Conservation (phyloP, 1,139 yeast genomes). For the Scheffersomyces cryptocercus region DNA sequence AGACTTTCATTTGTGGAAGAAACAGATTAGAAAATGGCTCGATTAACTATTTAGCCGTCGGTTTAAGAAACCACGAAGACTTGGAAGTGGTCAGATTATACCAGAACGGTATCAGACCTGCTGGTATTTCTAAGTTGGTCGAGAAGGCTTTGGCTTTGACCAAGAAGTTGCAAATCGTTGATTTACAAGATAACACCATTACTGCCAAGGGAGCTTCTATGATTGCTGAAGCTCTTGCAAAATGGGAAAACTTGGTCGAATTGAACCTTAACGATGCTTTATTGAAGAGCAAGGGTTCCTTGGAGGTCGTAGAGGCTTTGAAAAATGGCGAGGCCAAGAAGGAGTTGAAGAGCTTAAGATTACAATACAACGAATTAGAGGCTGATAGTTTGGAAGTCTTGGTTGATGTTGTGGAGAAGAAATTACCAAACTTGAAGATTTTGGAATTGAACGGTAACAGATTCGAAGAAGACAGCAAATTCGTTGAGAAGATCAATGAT, state of each 20-base stretch:
- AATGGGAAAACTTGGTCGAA: slow-evolving; percentile 58
- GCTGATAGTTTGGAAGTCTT: slow-evolving; percentile 61
- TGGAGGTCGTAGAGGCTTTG: slow-evolving; percentile 51
- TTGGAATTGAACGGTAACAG: slow-evolving; percentile 92
- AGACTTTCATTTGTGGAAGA: slow-evolving; percentile 93
- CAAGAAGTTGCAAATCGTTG: slow-evolving; percentile 64
- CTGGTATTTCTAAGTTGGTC: slow-evolving; percentile 78
- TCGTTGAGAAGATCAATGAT: slow-evolving; percentile 35
- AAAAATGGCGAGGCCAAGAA: slow-evolving; percentile 33
- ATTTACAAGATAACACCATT: slow-evolving; percentile 93
- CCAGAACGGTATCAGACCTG: slow-evolving; percentile 96
- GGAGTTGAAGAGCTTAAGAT: slow-evolving; percentile 58
- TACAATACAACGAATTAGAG: slow-evolving; percentile 90
- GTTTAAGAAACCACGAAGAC: slow-evolving; percentile 71
- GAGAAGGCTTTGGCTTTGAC: slow-evolving; percentile 69
- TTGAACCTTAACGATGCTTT: slow-evolving; percentile 88
- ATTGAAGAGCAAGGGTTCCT: slow-evolving; percentile 74
- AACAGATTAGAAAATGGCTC: slow-evolving; percentile 96
- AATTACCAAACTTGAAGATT: slow-evolving; percentile 59
- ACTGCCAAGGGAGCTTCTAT: slow-evolving; percentile 68
- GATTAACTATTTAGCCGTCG: slow-evolving; percentile 72
- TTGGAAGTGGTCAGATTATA: slow-evolving; percentile 77
- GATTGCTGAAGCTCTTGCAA: slow-evolving; percentile 62
- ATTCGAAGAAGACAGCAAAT: slow-evolving; percentile 53
- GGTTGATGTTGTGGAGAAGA: slow-evolving; percentile 49